Conservation (phyloP, 176 grass and related monocot genomes). For the sorghum (Sorghum bicolor) region DNA sequence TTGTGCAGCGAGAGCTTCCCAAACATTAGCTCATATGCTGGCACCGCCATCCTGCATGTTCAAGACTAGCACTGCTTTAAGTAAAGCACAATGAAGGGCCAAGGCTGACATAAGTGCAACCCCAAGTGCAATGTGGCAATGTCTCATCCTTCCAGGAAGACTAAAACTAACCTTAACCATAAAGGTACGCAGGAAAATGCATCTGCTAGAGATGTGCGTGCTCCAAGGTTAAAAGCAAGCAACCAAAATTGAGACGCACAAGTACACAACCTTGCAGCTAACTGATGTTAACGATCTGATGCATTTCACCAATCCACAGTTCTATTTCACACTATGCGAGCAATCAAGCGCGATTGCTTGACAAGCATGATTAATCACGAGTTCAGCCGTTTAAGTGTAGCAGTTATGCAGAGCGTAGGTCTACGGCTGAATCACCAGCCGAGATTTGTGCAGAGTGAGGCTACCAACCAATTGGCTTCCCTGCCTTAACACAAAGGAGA, state of each 20-base stretch:
- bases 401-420: neutral
- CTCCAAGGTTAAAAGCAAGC: neutral
- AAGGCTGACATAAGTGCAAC: neutral
- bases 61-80: neutral
- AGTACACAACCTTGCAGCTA: neutral
- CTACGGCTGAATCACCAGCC: neutral
- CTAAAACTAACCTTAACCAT: neutral
- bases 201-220: neutral
- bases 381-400: neutral
- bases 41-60: conserved; percentile 66
- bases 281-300: too few relatives aligned
- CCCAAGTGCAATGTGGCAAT: neutral
- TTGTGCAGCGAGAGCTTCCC: conserved; percentile 63
- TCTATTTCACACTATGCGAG: neutral
- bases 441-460: neutral
- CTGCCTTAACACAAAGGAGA: neutral
- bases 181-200: neutral
- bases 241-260: neutral
- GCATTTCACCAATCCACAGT: neutral
- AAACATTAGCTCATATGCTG: conserved; percentile 87
- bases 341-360: neutral
- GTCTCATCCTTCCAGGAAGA: neutral
- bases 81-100: neutral
- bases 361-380: neutral
- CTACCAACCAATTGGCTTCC: neutral